phyloP scores from a whole-genome alignment of 2,329 filamentous ascomycete genomes.

The Colletotrichum ledebouriae region DNA sequence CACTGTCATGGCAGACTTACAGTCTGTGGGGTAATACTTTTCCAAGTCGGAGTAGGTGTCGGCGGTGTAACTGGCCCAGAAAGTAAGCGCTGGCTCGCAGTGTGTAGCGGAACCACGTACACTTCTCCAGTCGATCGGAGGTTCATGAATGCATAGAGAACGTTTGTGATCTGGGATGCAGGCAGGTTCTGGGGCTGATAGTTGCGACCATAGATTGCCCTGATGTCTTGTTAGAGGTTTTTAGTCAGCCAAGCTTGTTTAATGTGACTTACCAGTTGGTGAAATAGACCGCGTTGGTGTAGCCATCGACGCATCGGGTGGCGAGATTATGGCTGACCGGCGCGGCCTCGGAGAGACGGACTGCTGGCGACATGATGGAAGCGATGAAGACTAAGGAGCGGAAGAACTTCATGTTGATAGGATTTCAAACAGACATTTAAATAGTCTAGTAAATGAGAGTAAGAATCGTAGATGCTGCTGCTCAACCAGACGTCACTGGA shows the following conservation, averaged over 20 bases:
- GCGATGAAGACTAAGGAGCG: slow-evolving; percentile 13
- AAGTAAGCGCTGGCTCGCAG: too few relatives aligned
- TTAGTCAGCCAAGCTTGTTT: not conserved
- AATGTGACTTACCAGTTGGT: slow-evolving; percentile 60
- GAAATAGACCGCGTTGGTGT: slow-evolving; percentile 62
- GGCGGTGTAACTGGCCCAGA: slow-evolving; percentile 65
- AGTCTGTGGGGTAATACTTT: slow-evolving; percentile 80
- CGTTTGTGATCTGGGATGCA: slow-evolving; percentile 77
- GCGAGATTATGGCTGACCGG: slow-evolving; percentile 5
- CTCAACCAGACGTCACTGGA: slow-evolving; percentile 9
- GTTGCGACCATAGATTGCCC: slow-evolving; percentile 81
- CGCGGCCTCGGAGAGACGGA: slow-evolving; percentile 1
- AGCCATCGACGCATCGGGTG: slow-evolving; percentile 42
- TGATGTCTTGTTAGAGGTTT: slow-evolving; percentile 42
- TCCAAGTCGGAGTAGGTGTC: slow-evolving; percentile 79
- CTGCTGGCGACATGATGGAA: not conserved
- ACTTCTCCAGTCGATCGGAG: slow-evolving; percentile 79
- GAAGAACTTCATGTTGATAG: not conserved
- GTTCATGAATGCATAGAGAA: slow-evolving; percentile 88
- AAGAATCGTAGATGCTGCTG: slow-evolving; percentile 3
- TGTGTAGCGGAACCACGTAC: slow-evolving; percentile 54
- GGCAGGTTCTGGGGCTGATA: slow-evolving; percentile 80
- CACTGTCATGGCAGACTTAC: slow-evolving; percentile 50
- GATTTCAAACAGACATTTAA: not conserved
- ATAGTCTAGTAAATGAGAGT: slow-evolving; percentile 16